Percentiles rank a stretch among this genome's conserved stretches.
These are phyloP conservation scores for Ceratopteris richardii DNA, from an alignment of 75 land plant species.

Conservation along the genomic window DNA sequence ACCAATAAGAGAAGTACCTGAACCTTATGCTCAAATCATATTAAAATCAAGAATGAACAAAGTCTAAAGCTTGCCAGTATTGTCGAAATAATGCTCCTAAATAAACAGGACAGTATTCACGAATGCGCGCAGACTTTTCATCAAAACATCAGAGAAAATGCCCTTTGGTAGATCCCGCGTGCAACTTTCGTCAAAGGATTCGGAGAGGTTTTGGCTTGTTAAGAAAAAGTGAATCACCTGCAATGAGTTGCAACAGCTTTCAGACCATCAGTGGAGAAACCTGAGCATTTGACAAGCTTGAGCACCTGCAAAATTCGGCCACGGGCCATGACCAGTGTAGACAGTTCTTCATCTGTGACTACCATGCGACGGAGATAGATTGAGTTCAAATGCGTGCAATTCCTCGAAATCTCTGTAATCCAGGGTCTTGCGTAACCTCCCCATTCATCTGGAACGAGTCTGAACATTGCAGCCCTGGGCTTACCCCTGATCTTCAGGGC, in stretches of 20 bases:
- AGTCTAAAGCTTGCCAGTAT: too few species aligned
- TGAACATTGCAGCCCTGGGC: constrained; percentile 81
- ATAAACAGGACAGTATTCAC: too few species aligned
- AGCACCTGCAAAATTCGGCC: constrained; percentile 38
- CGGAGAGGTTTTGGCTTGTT: too few species aligned
- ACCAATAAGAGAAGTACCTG: too few species aligned
- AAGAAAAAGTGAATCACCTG: too few species aligned
- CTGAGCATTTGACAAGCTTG: constrained; percentile 67
- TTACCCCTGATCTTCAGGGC: constrained; percentile 76
- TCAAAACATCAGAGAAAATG: too few species aligned
- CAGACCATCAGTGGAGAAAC: constrained; percentile 68
- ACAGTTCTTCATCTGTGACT: constrained; percentile 56
- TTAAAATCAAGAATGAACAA: too few species aligned
- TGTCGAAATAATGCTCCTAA: too few species aligned
- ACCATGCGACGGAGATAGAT: constrained; percentile 81
- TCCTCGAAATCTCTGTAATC: constrained; percentile 40
- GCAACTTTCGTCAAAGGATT: too few species aligned
- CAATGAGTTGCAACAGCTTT: constrained; percentile 36
- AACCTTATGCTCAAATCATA: too few species aligned
- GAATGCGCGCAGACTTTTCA: too few species aligned
- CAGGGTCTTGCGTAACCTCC: constrained; percentile 83
- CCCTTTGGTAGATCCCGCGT: too few species aligned
- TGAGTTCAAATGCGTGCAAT: constrained; percentile 34
- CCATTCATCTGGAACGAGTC: constrained; percentile 76
- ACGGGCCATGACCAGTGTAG: constrained; percentile 23